Conservation (phyloP, 352 stramenopile species). For the Pythium chondricola region DNA sequence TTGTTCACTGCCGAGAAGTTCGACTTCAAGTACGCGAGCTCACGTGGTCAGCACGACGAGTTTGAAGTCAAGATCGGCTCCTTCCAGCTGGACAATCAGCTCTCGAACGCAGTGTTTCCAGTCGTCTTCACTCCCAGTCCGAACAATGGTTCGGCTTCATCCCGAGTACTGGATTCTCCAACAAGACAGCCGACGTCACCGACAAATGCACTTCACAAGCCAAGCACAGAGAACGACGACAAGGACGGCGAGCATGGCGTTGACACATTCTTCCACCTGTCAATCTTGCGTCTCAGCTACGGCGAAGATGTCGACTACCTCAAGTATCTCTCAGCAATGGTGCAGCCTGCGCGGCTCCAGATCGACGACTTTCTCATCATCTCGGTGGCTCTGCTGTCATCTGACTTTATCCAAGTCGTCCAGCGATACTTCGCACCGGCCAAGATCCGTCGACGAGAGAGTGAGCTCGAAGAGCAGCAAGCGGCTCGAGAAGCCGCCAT, state of each 20-base stretch:
- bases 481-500: background rate
- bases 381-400: conserved; percentile 30
- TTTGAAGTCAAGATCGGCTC: conserved; percentile 78
- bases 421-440: conserved; percentile 25
- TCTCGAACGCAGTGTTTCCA: conserved; percentile 65
- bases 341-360: conserved; percentile 60
- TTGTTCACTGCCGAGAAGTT: conserved; percentile 65
- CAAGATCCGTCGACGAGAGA: background rate
- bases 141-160: conserved; percentile 21
- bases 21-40: conserved; percentile 58
- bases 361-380: conserved; percentile 61
- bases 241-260: conserved; percentile 15
- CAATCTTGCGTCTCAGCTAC: conserved; percentile 68
- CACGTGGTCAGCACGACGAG: conserved; percentile 68
- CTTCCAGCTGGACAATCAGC: conserved; percentile 83
- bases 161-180: conserved; percentile 17
- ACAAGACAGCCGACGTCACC: conserved; percentile 13
- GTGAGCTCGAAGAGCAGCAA: background rate
- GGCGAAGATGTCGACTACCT: conserved; percentile 84
- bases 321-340: conserved; percentile 81
- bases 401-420: conserved; percentile 39
- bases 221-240: background rate
- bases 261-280: conserved; percentile 70
- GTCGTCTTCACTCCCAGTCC: conserved; percentile 76
- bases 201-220: conserved; percentile 3